Conservation (phyloP, 495 filamentous ascomycete species). For the Xanthoparmelia taractica region DNA sequence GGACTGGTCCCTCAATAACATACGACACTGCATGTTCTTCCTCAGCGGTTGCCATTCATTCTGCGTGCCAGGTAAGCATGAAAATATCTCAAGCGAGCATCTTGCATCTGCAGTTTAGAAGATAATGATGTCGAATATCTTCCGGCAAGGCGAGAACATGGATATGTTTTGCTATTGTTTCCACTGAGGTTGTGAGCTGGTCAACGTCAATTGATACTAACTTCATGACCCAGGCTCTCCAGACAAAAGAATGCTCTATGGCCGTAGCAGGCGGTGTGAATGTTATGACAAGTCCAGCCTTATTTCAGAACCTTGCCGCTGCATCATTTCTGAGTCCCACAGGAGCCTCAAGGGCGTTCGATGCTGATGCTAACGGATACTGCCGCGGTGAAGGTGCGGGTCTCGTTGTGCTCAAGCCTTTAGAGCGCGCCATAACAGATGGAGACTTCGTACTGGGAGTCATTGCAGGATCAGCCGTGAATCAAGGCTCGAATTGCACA, state of each 20-base stretch:
- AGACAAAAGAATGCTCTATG: no score
- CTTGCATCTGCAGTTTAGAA: no score
- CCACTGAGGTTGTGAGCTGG: no score
- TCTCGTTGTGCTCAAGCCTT: slow-evolving; percentile 57
- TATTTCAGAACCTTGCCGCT: slow-evolving; percentile 34
- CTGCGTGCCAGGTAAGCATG: slow-evolving; percentile 31
- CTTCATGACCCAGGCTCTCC: no score
- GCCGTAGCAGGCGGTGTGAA: slow-evolving; percentile 41
- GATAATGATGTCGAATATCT: no score
- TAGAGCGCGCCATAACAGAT: slow-evolving; percentile 53
- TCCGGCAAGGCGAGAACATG: no score
- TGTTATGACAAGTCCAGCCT: slow-evolving; percentile 34
- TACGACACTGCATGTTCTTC: slow-evolving; percentile 45
- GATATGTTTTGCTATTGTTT: no score
- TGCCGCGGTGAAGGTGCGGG: slow-evolving; percentile 62
- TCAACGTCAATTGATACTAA: no score
- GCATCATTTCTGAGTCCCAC: slow-evolving; percentile 37
- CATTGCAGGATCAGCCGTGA: slow-evolving; percentile 53
- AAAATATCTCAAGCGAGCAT: no score
- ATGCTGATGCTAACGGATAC: slow-evolving; percentile 63
- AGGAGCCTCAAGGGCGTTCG: slow-evolving; percentile 60
- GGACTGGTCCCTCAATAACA: slow-evolving; percentile 40
- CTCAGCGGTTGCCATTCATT: slow-evolving; percentile 37
- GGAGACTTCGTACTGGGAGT: slow-evolving; percentile 57
- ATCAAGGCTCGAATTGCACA: slow-evolving; percentile 59